Evolutionary conservation across 371 early-diverging fungal species (phyloP).

Genomic region (Zopfochytrium polystomum): DNA sequence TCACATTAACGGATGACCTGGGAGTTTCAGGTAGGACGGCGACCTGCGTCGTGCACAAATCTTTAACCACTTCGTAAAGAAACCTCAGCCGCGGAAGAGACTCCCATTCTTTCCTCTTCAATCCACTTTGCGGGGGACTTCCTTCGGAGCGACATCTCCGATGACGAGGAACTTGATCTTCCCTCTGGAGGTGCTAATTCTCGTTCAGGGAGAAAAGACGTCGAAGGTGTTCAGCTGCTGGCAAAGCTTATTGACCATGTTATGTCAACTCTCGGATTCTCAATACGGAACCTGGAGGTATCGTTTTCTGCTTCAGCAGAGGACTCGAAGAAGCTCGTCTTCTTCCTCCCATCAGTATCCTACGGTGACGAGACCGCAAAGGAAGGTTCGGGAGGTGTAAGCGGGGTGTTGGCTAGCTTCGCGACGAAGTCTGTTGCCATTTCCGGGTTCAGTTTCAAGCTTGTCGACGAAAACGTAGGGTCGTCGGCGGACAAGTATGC

Average conservation of each 20-base stretch:
- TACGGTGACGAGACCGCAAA: too few species aligned
- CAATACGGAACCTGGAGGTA: not conserved
- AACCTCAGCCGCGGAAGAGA: too few species aligned
- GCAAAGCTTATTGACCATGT: slow-evolving; percentile 12
- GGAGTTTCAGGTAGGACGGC: too few species aligned
- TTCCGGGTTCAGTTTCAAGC: slow-evolving; percentile 1
- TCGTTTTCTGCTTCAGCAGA: not conserved
- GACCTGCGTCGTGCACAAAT: too few species aligned
- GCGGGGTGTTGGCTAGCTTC: not conserved
- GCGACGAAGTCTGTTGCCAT: not conserved
- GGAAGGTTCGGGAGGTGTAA: too few species aligned
- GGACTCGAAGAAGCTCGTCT: too few species aligned
- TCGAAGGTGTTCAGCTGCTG: slow-evolving; percentile 6
- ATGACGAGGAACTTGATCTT: slow-evolving; percentile 37
- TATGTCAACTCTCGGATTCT: slow-evolving; percentile 1
- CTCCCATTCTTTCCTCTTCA: slow-evolving; percentile 73
- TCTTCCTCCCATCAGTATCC: too few species aligned
- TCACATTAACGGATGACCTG: not conserved
- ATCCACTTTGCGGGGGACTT: slow-evolving; percentile 86
- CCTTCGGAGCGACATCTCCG: slow-evolving; percentile 61
- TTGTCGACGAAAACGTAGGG: not conserved
- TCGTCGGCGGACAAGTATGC: not conserved
- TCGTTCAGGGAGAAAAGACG: not conserved
- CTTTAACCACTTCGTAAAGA: too few species aligned
- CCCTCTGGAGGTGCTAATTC: slow-evolving; percentile 1